A percentile compares a stretch with the other conserved stretches of the same genome.
Evolutionary conservation across 805 yeast species (phyloP).

Genomic region (Suhomyces sp.): DNA sequence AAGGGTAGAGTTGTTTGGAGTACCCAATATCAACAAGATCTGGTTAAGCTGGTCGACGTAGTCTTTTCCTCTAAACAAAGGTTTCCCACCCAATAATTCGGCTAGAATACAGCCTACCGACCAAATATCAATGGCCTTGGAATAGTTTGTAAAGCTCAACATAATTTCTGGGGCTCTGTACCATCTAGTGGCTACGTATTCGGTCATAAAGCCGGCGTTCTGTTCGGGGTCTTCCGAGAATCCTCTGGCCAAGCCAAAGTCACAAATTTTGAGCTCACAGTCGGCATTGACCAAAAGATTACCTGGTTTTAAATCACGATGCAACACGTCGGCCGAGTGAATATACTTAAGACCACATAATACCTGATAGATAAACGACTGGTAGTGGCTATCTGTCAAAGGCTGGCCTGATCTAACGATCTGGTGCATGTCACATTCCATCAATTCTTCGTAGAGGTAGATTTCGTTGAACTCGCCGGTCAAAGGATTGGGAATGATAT

Average conservation of each 20-base stretch:
- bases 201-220: slow-evolving; percentile 92
- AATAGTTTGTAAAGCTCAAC: slow-evolving; percentile 89
- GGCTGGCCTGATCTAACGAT: slow-evolving; percentile 93
- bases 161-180: slow-evolving; percentile 98
- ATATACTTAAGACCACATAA: slow-evolving; percentile 87
- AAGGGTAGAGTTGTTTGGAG: slow-evolving; percentile 61
- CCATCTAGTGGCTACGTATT: slow-evolving; percentile 98
- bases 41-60: slow-evolving; percentile 93
- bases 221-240: slow-evolving; percentile 77
- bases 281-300: slow-evolving; percentile 91
- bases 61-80: slow-evolving; percentile 92
- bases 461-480: slow-evolving; percentile 80
- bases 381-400: slow-evolving; percentile 91
- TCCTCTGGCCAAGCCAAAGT: slow-evolving; percentile 94
- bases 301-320: slow-evolving; percentile 93
- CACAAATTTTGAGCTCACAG: slow-evolving; percentile 94
- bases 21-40: slow-evolving; percentile 84
- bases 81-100: slow-evolving; percentile 85
- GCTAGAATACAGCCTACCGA: slow-evolving; percentile 97
- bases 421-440: slow-evolving; percentile 99
- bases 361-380: slow-evolving; percentile 87
- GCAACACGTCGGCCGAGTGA: slow-evolving; percentile 89
- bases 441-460: slow-evolving; percentile 89
- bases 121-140: slow-evolving; percentile 97
- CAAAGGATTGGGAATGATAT: slow-evolving; percentile 68